These are phyloP conservation scores for Casuarina cunninghamiana DNA, from an alignment of 306 rosid genomes.

Conservation along the genomic window DNA sequence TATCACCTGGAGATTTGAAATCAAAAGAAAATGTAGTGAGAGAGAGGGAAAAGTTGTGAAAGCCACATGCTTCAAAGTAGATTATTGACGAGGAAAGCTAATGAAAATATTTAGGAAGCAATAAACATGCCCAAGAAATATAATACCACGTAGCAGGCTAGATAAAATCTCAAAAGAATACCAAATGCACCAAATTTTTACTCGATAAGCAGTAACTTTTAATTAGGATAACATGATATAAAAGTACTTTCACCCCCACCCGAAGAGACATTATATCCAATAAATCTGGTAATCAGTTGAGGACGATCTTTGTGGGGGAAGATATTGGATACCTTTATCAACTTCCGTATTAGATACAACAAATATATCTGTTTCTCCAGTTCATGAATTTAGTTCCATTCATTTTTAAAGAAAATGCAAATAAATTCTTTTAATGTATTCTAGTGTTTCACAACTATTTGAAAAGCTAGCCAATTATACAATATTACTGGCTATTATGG, in stretches of 20 bases:
- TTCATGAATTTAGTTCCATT: conserved; percentile 4
- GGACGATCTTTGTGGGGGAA: background rate
- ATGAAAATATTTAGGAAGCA: background rate
- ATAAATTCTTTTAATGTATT: no score
- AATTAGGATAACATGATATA: background rate
- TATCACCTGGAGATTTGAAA: conserved; percentile 58
- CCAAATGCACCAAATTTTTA: background rate
- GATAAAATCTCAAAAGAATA: background rate
- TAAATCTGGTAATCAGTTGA: background rate
- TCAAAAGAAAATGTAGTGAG: conserved; percentile 15
- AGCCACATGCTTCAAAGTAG: background rate
- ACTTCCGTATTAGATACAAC: background rate
- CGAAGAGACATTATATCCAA: background rate
- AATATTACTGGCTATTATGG: no score
- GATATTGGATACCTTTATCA: background rate
- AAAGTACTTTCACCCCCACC: background rate
- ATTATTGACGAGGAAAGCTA: background rate
- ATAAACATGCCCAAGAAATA: background rate
- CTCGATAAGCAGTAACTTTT: background rate
- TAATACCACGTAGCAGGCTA: background rate
- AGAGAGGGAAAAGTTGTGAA: background rate
- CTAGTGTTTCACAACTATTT: no score
- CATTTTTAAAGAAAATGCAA: no score
- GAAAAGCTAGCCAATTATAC: no score
- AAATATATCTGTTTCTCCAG: background rate